Base-by-base conservation (phyloP, 345 rosid genomes). In the Noccaea bulbosa region DNA sequence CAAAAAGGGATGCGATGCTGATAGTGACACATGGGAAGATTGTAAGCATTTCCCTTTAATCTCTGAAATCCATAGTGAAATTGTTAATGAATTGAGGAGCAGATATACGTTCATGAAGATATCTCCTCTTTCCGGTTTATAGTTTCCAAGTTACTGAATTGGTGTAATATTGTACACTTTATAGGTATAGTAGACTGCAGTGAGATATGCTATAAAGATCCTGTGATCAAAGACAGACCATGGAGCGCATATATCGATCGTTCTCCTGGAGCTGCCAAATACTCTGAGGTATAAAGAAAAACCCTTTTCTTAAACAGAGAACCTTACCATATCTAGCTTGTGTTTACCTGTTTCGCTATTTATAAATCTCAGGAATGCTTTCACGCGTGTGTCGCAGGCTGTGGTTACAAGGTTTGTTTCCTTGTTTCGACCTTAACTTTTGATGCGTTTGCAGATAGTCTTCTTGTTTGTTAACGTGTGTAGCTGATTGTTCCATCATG, bases 231-330 rank as follows among this genome's bases (percentile, higher is more conserved):
- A 83, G 95, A 94, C 78, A 82, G 8, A 56, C 81, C 86, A 71
- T 94, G 99, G 99, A 94, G 91, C 71, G 90, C 96, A 41, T 89
- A 82, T 52, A 91, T 94, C 22, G 99, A 94, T 69, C 89, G 96
- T 64, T 88, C 96, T 72, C 94, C 98, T 65, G 98, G 98, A 60
- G 83, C 89, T 81, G 90, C 87, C 46, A 68, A 65, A 68, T 86
- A 85, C 79, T 92, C 98, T 12, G 88, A 85, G 89, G 96, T 92
- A 78, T 73, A 14, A 10, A 24, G 27, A 16, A n/a, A 5, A 22
- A 48, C 10, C 17, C 48, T 52, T 43, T 54, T 33, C 4, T 27
- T 50, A 41, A 12, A 16, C 50, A 48, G 58, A 62, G 46, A 45
- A 44, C 27, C 30, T 17, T 46, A 15, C 53, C 9, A 0, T 65